Evolutionary conservation across 108 stramenopile genomes (phyloP).

Genomic region (Skeletonema costatum): DNA sequence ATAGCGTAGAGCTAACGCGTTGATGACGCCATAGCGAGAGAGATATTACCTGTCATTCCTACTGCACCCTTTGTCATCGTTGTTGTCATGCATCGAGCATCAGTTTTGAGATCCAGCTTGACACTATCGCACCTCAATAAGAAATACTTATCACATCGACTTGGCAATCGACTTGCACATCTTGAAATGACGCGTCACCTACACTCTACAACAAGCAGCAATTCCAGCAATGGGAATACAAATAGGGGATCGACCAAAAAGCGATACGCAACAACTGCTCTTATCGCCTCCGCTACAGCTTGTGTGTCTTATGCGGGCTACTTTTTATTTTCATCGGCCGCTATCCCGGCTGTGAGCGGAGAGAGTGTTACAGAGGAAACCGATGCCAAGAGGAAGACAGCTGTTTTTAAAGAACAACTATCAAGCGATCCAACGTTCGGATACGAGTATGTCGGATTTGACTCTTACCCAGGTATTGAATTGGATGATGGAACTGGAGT

Average conservation of each 20-base stretch:
- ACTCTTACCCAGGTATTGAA: slow-evolving; percentile 27
- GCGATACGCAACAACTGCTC: background rate
- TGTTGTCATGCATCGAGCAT: background rate
- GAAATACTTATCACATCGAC: background rate
- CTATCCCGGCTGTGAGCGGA: background rate
- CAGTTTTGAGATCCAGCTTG: slow-evolving; percentile 86
- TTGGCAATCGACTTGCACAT: background rate
- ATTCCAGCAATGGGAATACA: background rate
- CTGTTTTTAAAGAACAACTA: background rate
- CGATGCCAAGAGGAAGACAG: background rate
- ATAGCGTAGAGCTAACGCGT: too few species aligned
- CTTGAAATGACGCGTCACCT: background rate
- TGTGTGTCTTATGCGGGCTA: background rate
- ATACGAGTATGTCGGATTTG: slow-evolving; percentile 43
- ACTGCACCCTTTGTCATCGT: background rate
- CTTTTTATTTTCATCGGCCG: background rate
- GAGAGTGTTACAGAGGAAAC: background rate
- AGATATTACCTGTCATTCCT: background rate
- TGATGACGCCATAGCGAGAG: too few species aligned
- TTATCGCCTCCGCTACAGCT: background rate
- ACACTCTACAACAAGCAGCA: background rate
- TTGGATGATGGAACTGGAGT: slow-evolving; percentile 34
- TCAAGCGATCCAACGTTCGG: slow-evolving; percentile 18
- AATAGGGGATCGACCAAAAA: background rate
- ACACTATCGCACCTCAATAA: slow-evolving; percentile 34